Base-by-base conservation (phyloP, 768 basidiomycete genomes). In the Mycena metata region DNA sequence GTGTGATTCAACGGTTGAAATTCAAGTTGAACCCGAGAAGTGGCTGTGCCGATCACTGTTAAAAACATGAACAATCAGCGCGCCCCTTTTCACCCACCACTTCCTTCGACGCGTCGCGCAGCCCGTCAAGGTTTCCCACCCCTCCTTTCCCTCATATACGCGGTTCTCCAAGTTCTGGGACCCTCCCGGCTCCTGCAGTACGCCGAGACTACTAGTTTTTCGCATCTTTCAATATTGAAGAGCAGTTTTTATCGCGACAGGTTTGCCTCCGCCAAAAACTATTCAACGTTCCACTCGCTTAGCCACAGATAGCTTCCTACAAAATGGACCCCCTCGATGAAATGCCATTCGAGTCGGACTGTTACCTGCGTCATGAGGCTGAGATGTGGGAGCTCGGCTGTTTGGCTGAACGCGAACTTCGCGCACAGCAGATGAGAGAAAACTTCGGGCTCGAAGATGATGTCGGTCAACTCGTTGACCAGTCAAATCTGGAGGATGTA, bases 371-470 rank as follows among this genome's bases (percentile, higher is more conserved):
- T 35, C 54, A 56, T 26, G 52, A 64, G 26, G 62, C 62, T 13
- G 26, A 47, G 4, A 55, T 64, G 51, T 64, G 52, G 62, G 52
- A 55, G 13, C 43, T 64, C 33, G 30, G 35, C 23, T 56, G 54
- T 11, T 33, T 46, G 2, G 62, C 45, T 9, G 62, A 64, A 12
- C 52, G 30, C 7, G 55, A 57, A 16, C 47, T 65, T 19, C 46
- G 39, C 10, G 39, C 46, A 35, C 36, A 65, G 39, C 64, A 64
- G 15, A 57, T 57, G 15, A 6, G 17, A 36, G 54, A 64, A 8
- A 55, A 65, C n/a, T 51, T 65, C 19, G 62, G 62, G 15, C 35
- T 64, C 13, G 62, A 64, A 43, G 33, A n/a, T 12, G 62, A 64
- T 5, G 16, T 64, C 7, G 62, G 62, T 6, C 36, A 35, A 30